Evolutionary conservation across 108 stramenopile genomes (phyloP), one percentile per base, ranked within the genome.

Genomic region (Asterionellopsis glacialis): DNA sequence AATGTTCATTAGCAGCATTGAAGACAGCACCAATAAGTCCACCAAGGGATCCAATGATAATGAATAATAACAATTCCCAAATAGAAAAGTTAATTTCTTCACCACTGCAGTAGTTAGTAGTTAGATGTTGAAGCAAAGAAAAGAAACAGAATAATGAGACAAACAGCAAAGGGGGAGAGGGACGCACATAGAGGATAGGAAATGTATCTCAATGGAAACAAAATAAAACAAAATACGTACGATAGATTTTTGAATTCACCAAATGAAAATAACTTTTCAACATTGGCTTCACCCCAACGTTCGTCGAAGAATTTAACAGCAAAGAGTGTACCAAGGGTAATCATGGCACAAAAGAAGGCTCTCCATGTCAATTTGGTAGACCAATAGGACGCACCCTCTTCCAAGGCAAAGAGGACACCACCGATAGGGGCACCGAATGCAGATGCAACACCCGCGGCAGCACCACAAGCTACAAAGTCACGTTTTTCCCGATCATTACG

Each of bases 371-470:
- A 77, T 63, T 93, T 94, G 33, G 95, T 98, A 14, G 88, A 90
- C 95, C 95, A 98, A 76, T 93, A 98, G 6, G 79, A 82, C 3
- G 97, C 95, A 41, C 95, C 97, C 65, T 98, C 97, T 70, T 98
- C 97, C 66, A 98, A 70, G 55, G 87, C 80, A 73, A 98, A 96
- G 41, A 98, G 73, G 26, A 98, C 95, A 19, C 97, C 97, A 40
- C 97, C 97, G 59, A 98, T 96, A n/a, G 97, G 97, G 23, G 95
- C 95, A 22, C 91, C 93, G 64, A 98, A 98, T 23, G 97, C 97
- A 13, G 94, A 84, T 22, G 81, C 83, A 3, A 98, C 95, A 22
- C 97, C 97, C 3, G 97, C 93, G 1, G 97, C 95, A 9, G 95
- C 95, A 28, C 97, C 97, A 68, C 97, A 96, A 2, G 97, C 94